Percentiles rank a stretch among this genome's conserved stretches.
Conservation (phyloP, 2,329 filamentous ascomycete species). For the Phyllachora maydis region DNA sequence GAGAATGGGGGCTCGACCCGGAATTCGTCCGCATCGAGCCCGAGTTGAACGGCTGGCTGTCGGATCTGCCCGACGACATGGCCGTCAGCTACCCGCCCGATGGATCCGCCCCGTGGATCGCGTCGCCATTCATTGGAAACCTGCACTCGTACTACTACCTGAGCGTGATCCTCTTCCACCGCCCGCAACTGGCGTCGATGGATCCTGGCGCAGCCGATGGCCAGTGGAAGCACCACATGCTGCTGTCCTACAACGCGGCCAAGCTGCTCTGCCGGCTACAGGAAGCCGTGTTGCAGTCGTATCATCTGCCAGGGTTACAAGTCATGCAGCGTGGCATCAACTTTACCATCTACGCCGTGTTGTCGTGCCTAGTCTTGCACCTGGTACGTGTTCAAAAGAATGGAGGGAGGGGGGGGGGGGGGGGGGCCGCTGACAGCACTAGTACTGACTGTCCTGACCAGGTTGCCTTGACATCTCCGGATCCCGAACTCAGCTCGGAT, state of each 20-base stretch:
- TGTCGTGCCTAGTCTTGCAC: slow-evolving; percentile 86
- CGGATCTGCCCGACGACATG: slow-evolving; percentile 59
- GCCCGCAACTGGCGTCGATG: slow-evolving; percentile 56
- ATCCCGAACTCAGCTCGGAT: slow-evolving; percentile 69
- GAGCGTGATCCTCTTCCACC: slow-evolving; percentile 66
- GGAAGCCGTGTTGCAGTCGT: slow-evolving; percentile 59
- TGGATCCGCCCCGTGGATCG: slow-evolving; percentile 63
- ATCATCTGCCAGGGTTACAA: slow-evolving; percentile 59
- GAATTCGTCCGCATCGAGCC: slow-evolving; percentile 65
- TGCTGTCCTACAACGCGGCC: slow-evolving; percentile 65
- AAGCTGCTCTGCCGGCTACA: slow-evolving; percentile 73
- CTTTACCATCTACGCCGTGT: slow-evolving; percentile 80
- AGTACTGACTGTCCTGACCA: slow-evolving; percentile 14
- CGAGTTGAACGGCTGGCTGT: slow-evolving; percentile 54
- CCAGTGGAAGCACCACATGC: slow-evolving; percentile 75
- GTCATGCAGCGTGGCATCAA: slow-evolving; percentile 91
- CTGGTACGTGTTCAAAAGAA: too few relatives aligned
- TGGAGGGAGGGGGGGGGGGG: too few relatives aligned
- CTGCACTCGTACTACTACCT: slow-evolving; percentile 80
- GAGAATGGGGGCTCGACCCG: slow-evolving; percentile 72
- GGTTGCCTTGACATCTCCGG: slow-evolving; percentile 85
- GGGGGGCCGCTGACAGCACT: too few relatives aligned
- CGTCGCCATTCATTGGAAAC: slow-evolving; percentile 75
- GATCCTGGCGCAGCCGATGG: slow-evolving; percentile 50
- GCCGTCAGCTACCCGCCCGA: slow-evolving; percentile 59